Percentiles rank a stretch among this genome's conserved stretches.
Conservation (phyloP, 768 basidiomycete species). For the Crepidotus variabilis region DNA sequence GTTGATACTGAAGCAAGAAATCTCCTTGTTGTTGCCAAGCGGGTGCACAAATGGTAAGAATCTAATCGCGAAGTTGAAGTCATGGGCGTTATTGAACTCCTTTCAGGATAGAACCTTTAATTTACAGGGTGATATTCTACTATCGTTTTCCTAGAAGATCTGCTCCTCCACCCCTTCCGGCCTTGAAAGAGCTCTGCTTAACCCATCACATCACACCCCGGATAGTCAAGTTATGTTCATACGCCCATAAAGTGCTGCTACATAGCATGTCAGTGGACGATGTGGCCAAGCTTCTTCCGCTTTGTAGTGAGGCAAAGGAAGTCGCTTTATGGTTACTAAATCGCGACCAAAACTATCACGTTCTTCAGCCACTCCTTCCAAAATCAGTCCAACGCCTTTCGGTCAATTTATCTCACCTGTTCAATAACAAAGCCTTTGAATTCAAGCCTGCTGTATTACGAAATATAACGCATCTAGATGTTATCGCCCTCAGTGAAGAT, state of each 20-base stretch:
- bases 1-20: not conserved
- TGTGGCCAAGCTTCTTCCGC: not conserved
- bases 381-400: too few relatives aligned
- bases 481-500: not conserved
- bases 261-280: not conserved
- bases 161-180: not conserved
- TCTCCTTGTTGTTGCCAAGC: not conserved
- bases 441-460: not conserved
- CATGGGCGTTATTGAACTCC: too few relatives aligned
- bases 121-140: not conserved
- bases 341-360: not conserved
- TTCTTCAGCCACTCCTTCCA: not conserved
- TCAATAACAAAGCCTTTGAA: not conserved
- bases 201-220: not conserved
- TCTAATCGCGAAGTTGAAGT: not conserved
- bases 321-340: not conserved
- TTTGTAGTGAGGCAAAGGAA: not conserved
- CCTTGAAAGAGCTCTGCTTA: not conserved
- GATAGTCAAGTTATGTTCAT: not conserved
- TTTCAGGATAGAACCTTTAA: not conserved
- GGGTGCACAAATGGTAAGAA: not conserved
- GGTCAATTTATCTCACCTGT: not conserved
- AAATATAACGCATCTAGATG: not conserved
- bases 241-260: not conserved
- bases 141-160: too few relatives aligned